Evolutionary conservation across 225 moss, liverwort and hornwort species (phyloP).

Genomic region (Anthoceros angustus): DNA sequence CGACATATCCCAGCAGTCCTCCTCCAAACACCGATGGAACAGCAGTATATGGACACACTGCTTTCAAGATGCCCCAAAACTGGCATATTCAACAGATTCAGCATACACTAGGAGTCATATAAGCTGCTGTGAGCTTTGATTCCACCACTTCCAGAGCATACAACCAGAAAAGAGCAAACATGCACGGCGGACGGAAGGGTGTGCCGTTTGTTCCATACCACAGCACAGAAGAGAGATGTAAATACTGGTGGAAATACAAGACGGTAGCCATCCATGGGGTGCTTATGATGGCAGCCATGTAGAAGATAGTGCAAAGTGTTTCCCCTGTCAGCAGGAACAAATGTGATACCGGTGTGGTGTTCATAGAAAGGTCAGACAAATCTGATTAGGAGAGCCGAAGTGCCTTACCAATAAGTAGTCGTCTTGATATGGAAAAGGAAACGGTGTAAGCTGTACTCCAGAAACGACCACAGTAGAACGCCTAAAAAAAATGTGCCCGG

Average conservation of each 20-base stretch:
- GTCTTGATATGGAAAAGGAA: conserved; percentile 82
- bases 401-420: conserved; percentile 24
- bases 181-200: neutral
- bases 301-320: conserved; percentile 56
- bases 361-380: neutral
- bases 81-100: conserved; percentile 9
- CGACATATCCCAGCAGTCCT: conserved; percentile 55
- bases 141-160: neutral
- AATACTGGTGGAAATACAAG: conserved; percentile 70
- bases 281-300: conserved; percentile 92
- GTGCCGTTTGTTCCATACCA: conserved; percentile 9
- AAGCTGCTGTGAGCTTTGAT: too few relatives aligned
- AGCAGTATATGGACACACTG: conserved; percentile 16
- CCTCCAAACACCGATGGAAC: conserved; percentile 54
- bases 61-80: conserved; percentile 34
- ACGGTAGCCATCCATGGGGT: conserved; percentile 70
- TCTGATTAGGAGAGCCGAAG: neutral
- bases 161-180: neutral
- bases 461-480: conserved; percentile 42
- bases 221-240: conserved; percentile 18
- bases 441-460: conserved; percentile 69
- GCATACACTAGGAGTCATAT: conserved; percentile 9
- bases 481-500: conserved; percentile 24
- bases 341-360: neutral
- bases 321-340: conserved; percentile 18